Percentiles rank a stretch among this genome's conserved stretches.
Evolutionary conservation across 345 rosid species (phyloP).

Genomic region (Dimocarpus longan): DNA sequence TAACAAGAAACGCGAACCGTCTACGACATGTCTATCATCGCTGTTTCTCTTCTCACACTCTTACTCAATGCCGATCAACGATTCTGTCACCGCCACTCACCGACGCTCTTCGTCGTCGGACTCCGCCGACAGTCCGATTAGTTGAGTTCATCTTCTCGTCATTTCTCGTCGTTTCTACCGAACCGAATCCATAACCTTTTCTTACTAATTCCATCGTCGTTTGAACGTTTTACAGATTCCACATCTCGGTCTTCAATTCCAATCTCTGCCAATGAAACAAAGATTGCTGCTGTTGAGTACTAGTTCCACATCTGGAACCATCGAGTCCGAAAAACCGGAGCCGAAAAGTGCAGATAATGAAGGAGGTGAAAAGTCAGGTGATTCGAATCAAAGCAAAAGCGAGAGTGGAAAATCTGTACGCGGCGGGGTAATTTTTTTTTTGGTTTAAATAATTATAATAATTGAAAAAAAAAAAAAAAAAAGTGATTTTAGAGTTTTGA

Average conservation of each 20-base stretch:
- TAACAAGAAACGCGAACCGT: slow-evolving; percentile 43
- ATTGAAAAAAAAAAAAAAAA: no score
- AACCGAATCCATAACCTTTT: neutral
- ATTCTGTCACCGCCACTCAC: slow-evolving; percentile 28
- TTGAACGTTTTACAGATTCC: slow-evolving; percentile 35
- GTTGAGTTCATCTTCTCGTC: slow-evolving; percentile 36
- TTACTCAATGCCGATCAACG: slow-evolving; percentile 22
- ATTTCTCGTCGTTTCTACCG: neutral
- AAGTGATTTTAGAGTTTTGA: neutral
- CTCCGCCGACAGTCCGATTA: slow-evolving; percentile 33
- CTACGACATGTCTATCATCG: slow-evolving; percentile 35
- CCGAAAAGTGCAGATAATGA: slow-evolving; percentile 35
- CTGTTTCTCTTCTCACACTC: slow-evolving; percentile 21
- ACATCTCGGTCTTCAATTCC: slow-evolving; percentile 28
- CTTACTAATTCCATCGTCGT: neutral
- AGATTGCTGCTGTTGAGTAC: slow-evolving; percentile 42
- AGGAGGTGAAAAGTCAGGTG: slow-evolving; percentile 54
- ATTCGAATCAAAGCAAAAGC: slow-evolving; percentile 48
- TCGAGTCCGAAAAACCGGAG: slow-evolving; percentile 30
- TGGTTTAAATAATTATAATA: neutral
- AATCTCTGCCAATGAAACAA: slow-evolving; percentile 28
- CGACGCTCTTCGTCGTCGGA: slow-evolving; percentile 26
- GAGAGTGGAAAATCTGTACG: slow-evolving; percentile 78
- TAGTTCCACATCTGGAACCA: slow-evolving; percentile 14
- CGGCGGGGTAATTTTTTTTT: slow-evolving; percentile 68